Evolutionary conservation across 108 stramenopile species (phyloP).

Genomic region (Conticribra guillardii): DNA sequence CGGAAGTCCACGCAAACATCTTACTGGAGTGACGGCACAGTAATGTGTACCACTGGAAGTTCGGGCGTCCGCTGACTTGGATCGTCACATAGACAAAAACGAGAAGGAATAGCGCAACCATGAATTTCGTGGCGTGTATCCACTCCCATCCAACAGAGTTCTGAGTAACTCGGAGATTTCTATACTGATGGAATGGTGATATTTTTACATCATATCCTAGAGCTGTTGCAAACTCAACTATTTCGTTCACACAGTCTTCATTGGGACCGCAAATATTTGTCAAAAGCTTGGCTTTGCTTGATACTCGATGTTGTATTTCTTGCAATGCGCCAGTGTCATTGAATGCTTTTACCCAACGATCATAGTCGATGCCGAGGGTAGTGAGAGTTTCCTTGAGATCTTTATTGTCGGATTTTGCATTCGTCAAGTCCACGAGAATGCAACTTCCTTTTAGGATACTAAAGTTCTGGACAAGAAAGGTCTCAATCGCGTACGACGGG

Average conservation of each 20-base stretch:
- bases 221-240: slow-evolving; percentile 10
- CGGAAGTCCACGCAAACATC: slow-evolving; percentile 29
- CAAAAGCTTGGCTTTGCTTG: neutral
- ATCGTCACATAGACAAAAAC: slow-evolving; percentile 16
- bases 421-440: slow-evolving; percentile 29
- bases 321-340: slow-evolving; percentile 35
- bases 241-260: slow-evolving; percentile 12
- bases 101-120: slow-evolving; percentile 25
- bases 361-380: slow-evolving; percentile 1
- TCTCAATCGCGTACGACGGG: slow-evolving; percentile 17
- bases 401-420: neutral
- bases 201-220: slow-evolving; percentile 19
- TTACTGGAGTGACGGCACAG: slow-evolving; percentile 20
- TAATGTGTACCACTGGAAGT: slow-evolving; percentile 28
- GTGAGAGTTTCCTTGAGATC: slow-evolving; percentile 12
- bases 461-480: slow-evolving; percentile 25
- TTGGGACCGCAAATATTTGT: slow-evolving; percentile 26
- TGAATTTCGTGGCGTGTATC: slow-evolving; percentile 15
- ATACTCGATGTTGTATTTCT: neutral
- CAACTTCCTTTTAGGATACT: slow-evolving; percentile 14
- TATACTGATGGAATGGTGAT: slow-evolving; percentile 18
- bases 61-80: slow-evolving; percentile 9
- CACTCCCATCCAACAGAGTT: slow-evolving; percentile 24
- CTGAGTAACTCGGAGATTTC: neutral
- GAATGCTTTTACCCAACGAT: slow-evolving; percentile 37